phyloP scores from a whole-genome alignment of 257 asterid species.

The Perilla frutescens region DNA sequence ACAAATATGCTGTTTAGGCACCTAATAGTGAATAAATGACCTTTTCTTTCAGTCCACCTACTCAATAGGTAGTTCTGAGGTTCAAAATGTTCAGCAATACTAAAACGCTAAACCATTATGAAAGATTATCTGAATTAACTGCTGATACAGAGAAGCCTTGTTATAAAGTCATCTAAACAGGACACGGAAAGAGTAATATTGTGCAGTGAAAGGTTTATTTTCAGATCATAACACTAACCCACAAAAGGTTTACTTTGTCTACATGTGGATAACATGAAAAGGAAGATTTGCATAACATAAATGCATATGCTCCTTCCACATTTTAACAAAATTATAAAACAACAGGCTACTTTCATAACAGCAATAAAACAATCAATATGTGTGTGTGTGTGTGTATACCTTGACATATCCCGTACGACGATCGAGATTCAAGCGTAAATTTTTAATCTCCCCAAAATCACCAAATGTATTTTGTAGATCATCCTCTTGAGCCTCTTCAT shows the following conservation, averaged over 20 bases:
- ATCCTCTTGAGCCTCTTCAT: conserved; percentile 98
- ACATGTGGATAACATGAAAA: neutral
- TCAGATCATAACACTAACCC: neutral
- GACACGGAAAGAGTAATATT: neutral
- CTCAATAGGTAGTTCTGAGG: conserved; percentile 6
- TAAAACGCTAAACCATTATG: neutral
- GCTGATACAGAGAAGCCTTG: conserved; percentile 14
- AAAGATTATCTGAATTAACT: neutral
- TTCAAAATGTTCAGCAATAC: conserved; percentile 5
- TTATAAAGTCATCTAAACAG: neutral
- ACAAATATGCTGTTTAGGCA: neutral
- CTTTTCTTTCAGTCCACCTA: neutral
- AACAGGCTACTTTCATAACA: neutral
- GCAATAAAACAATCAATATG: conserved; percentile 1
- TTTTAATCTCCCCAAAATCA: conserved; percentile 86
- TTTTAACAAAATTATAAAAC: neutral
- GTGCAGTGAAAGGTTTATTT: neutral
- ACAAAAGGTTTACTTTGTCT: neutral
- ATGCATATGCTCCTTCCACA: neutral
- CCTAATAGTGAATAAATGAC: conserved; percentile 6
- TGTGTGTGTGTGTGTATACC: conserved; percentile 40
- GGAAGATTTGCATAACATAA: neutral
- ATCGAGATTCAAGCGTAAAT: conserved; percentile 93
- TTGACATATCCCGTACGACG: conserved; percentile 98
- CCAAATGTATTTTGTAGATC: conserved; percentile 81